Evolutionary conservation across 139 green algal species (phyloP).

Genomic region (Coccomyxa sp.): DNA sequence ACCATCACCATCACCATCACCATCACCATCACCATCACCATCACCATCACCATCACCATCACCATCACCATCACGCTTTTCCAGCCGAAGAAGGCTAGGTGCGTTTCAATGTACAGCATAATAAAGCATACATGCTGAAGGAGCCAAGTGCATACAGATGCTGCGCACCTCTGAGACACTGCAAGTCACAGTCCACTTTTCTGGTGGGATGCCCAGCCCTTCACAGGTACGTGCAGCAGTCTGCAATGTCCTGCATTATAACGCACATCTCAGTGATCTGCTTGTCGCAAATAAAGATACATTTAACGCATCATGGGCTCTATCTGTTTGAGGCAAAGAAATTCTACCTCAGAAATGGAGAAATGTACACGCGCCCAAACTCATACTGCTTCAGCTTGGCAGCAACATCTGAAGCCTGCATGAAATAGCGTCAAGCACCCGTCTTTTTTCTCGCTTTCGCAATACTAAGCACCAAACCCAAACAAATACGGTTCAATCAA

Average conservation of each 20-base stretch:
- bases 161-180: slow-evolving; percentile 6
- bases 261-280: neutral
- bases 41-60: too few relatives aligned
- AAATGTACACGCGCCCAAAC: slow-evolving; percentile 11
- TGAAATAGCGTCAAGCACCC: neutral
- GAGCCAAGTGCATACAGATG: too few relatives aligned
- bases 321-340: neutral
- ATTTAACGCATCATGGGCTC: neutral
- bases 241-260: slow-evolving; percentile 11
- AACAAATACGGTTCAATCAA: too few relatives aligned
- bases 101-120: neutral
- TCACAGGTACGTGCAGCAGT: slow-evolving; percentile 11
- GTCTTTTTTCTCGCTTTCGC: too few relatives aligned
- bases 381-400: slow-evolving; percentile 13
- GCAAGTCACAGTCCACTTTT: slow-evolving; percentile 12
- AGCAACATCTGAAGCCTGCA: slow-evolving; percentile 11
- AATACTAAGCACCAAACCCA: too few relatives aligned
- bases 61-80: too few relatives aligned
- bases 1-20: too few relatives aligned
- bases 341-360: slow-evolving; percentile 12
- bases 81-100: too few relatives aligned
- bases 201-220: slow-evolving; percentile 10
- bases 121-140: neutral
- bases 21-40: too few relatives aligned
- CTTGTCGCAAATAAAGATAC: neutral